Conservation (phyloP, 2,329 filamentous ascomycete species). For the Dactylonectria macrodidyma region DNA sequence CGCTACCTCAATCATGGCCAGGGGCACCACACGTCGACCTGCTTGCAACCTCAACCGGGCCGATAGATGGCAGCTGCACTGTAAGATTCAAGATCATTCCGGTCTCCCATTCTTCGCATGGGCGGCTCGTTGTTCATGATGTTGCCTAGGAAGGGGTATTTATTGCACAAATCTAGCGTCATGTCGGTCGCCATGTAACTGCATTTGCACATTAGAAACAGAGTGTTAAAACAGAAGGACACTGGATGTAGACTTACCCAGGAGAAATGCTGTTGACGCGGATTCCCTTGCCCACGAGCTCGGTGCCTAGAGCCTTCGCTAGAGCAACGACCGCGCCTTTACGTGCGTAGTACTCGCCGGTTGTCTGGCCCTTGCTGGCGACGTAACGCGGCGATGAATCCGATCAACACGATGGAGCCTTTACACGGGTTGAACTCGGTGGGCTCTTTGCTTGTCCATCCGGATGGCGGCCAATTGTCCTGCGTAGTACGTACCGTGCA, state of each 20-base stretch:
- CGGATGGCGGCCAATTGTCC: constrained; percentile 53
- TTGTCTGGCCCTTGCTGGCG: constrained; percentile 49
- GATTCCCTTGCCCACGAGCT: constrained; percentile 51
- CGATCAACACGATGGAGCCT: constrained; percentile 53
- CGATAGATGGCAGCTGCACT: background rate
- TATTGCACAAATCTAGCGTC: constrained; percentile 50
- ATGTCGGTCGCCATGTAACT: constrained; percentile 54
- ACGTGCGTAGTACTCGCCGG: constrained; percentile 59
- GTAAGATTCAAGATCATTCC: constrained; percentile 53
- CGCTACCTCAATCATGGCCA: background rate
- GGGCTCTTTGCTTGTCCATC: constrained; percentile 52
- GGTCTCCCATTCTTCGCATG: constrained; percentile 56
- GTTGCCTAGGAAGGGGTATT: constrained; percentile 47
- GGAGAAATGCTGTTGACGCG: constrained; percentile 54
- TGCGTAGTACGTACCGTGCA: constrained; percentile 53
- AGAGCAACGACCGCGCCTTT: constrained; percentile 63
- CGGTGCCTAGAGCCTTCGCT: constrained; percentile 56
- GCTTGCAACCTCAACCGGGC: background rate
- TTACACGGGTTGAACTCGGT: constrained; percentile 41
- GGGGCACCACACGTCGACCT: background rate
- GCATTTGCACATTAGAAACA: background rate
- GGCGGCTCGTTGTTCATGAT: constrained; percentile 58
- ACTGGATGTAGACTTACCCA: constrained; percentile 41
- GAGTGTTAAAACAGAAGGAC: no score
- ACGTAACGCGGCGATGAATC: constrained; percentile 51